Conservation (phyloP, 352 stramenopile species). For the Globisporangium abappressorium region DNA sequence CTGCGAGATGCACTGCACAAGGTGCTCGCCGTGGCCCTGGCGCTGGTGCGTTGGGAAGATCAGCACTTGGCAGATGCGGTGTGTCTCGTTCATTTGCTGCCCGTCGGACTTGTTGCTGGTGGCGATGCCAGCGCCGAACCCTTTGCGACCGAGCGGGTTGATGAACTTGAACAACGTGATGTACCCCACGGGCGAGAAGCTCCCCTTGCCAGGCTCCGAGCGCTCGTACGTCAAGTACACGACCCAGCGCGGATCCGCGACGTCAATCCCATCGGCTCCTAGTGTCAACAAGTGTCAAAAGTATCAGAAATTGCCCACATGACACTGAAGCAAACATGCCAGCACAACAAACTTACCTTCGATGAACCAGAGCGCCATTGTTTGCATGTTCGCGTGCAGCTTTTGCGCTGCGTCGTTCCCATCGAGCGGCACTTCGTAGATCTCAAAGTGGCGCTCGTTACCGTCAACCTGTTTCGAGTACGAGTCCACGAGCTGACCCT, state of each 20-base stretch:
- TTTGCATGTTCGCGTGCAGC: slow-evolving; percentile 68
- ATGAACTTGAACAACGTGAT: slow-evolving; percentile 84
- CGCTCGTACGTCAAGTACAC: slow-evolving; percentile 79
- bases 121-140: not conserved
- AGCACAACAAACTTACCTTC: slow-evolving; percentile 38
- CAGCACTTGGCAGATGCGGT: slow-evolving; percentile 82
- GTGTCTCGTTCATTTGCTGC: slow-evolving; percentile 51
- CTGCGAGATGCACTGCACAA: slow-evolving; percentile 64
- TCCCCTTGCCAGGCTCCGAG: slow-evolving; percentile 1
- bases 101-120: slow-evolving; percentile 10
- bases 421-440: slow-evolving; percentile 62
- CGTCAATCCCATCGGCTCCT: slow-evolving; percentile 73
- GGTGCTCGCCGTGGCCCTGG: slow-evolving; percentile 74
- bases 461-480: slow-evolving; percentile 33
- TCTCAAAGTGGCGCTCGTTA: slow-evolving; percentile 44
- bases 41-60: slow-evolving; percentile 78
- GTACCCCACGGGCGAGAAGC: slow-evolving; percentile 56
- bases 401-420: slow-evolving; percentile 52
- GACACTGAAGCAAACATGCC: not conserved
- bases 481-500: slow-evolving; percentile 34
- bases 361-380: slow-evolving; percentile 79
- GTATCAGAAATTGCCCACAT: not conserved
- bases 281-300: not conserved
- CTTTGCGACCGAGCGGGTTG: slow-evolving; percentile 68
- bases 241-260: slow-evolving; percentile 70